Evolutionary conservation across 2,329 filamentous ascomycete genomes (phyloP), one percentile per base, ranked within the genome.

Genomic region (Cladophialophora immunda): DNA sequence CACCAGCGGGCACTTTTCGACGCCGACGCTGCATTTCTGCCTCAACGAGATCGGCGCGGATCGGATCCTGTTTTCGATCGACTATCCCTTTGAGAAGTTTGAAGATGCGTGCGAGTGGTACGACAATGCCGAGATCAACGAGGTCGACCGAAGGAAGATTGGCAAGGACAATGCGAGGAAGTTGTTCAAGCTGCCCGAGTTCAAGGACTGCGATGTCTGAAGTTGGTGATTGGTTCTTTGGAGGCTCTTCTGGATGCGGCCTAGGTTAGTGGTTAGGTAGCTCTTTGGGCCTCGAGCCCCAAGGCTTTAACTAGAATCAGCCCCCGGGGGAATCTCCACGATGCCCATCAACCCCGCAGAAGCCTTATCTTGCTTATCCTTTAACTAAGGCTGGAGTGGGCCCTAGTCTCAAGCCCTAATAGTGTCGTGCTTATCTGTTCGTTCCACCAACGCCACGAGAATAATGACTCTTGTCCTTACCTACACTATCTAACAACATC

Each of bases 131-230:
- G 65, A 68, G 68, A 77, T 89, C 32, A 81, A 73, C 0, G 74
- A 77, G 29, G 81, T 84, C 56, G 80, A 85, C 59, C 78, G 85
- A 71, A 81, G 83, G 57, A 77, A 75, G 52, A 82, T 87, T 71
- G 81, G 78, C 0, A 83, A 80, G 74, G 76, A 76, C 62, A 87
- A 87, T 76, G 84, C 84, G 4, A 81, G 84, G 71, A 79, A 74
- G 47, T 71, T 87, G 70, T 75, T 87, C 50, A 71, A 68, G 41
- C 34, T 70, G 50, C 62, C 50, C 0, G 32, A 56, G n/a, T 69
- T 67, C 52, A 70, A 70, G 62, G 69, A 69, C 58, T 64, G 63
- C 30, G 58, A 61, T 54, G 52, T 27, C 2, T 66, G 52, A 50
- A n/a, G 30, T 27, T 11, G 38, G 22, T 19, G 38, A n/a, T 17